phyloP scores from a whole-genome alignment of 306 rosid genomes.

The Myrica gale region DNA sequence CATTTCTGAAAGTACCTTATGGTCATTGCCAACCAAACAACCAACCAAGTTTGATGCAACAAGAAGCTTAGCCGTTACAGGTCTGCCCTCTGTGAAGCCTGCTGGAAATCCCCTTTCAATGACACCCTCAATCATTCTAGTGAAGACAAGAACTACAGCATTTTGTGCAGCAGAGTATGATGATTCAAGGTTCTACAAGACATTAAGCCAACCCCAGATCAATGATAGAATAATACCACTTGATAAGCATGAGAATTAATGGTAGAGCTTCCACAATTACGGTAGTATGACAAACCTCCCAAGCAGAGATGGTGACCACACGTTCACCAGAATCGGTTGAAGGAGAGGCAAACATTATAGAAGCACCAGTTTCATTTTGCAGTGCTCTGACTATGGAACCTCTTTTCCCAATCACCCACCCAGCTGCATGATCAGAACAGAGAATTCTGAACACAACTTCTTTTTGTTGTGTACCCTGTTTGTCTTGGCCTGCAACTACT shows the following conservation, averaged over 20 bases:
- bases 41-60: constrained; percentile 34
- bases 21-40: constrained; percentile 46
- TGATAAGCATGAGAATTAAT: constrained; percentile 6
- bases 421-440: constrained; percentile 55
- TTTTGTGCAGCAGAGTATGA: constrained; percentile 59
- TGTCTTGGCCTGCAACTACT: constrained; percentile 25
- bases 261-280: not conserved
- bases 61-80: constrained; percentile 51
- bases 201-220: constrained; percentile 28
- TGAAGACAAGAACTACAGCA: constrained; percentile 54
- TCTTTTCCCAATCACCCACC: constrained; percentile 62
- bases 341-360: constrained; percentile 57
- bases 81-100: constrained; percentile 30
- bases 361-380: constrained; percentile 58
- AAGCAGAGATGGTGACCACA: constrained; percentile 53
- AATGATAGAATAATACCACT: constrained; percentile 12
- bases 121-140: constrained; percentile 55
- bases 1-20: constrained; percentile 46
- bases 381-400: constrained; percentile 52
- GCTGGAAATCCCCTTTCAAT: constrained; percentile 42
- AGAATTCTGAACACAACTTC: constrained; percentile 58
- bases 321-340: constrained; percentile 47
- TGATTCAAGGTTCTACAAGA: constrained; percentile 47
- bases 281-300: constrained; percentile 45
- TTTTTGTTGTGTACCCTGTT: constrained; percentile 24